A percentile compares a stretch with the other conserved stretches of the same genome.
These are phyloP conservation scores for Fremontodendron californicum DNA, from an alignment of 345 rosid species.

Conservation along the genomic window DNA sequence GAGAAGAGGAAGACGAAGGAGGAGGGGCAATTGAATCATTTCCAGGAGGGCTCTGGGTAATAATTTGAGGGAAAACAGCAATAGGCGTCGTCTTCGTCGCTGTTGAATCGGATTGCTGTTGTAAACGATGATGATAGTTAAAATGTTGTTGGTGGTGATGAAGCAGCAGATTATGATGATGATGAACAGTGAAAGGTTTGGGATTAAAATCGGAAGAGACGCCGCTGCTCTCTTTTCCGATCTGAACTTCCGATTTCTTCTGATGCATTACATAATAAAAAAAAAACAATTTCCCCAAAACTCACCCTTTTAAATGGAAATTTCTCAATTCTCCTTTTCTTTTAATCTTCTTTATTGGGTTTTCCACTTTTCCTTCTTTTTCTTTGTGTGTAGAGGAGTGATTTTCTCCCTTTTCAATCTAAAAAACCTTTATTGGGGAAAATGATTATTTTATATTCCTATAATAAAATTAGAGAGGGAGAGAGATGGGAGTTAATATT, in stretches of 20 bases:
- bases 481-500: no score
- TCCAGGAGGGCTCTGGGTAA: slow-evolving; percentile 28
- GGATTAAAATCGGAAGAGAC: slow-evolving; percentile 96
- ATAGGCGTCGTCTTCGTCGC: not conserved
- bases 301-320: not conserved
- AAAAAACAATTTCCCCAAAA: not conserved
- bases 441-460: no score
- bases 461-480: no score
- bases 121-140: slow-evolving; percentile 15
- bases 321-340: not conserved
- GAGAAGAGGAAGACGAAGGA: slow-evolving; percentile 31
- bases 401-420: slow-evolving; percentile 2
- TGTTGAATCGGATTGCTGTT: slow-evolving; percentile 14
- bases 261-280: slow-evolving; percentile 78
- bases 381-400: not conserved
- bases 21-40: slow-evolving; percentile 48
- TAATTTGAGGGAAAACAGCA: slow-evolving; percentile 29
- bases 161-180: slow-evolving; percentile 15
- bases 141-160: not conserved
- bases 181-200: slow-evolving; percentile 35
- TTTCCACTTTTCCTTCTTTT: not conserved
- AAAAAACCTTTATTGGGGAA: not conserved
- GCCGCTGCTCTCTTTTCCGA: slow-evolving; percentile 99
- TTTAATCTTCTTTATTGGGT: not conserved
- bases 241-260: slow-evolving; percentile 95